Conservation (phyloP, 768 basidiomycete genomes). For the Leccinum arenicola region DNA sequence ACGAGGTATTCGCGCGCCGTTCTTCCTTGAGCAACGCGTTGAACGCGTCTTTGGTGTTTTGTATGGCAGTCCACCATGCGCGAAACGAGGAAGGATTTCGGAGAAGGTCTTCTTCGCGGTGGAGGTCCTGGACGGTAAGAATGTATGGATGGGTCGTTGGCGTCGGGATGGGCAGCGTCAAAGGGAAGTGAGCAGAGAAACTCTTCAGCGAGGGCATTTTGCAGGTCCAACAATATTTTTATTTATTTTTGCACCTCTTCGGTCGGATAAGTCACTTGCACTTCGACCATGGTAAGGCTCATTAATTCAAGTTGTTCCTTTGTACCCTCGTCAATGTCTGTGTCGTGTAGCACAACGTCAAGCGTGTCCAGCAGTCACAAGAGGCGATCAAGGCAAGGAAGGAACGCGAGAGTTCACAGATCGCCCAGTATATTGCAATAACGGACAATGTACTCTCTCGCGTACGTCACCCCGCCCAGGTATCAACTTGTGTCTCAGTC, state of each 20-base stretch:
- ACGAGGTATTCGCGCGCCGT: slow-evolving; percentile 39
- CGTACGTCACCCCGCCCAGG: slow-evolving; percentile 39
- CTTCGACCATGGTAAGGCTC: slow-evolving; percentile 19
- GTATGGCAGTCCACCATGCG: slow-evolving; percentile 90
- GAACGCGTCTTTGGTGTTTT: slow-evolving; percentile 67
- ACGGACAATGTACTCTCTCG: slow-evolving; percentile 60
- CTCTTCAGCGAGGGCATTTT: slow-evolving; percentile 61
- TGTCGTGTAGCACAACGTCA: slow-evolving; percentile 60
- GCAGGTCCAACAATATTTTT: slow-evolving; percentile 3
- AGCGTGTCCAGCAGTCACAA: slow-evolving; percentile 53
- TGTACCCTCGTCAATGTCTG: slow-evolving; percentile 1
- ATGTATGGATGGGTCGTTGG: slow-evolving; percentile 77
- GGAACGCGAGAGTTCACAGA: slow-evolving; percentile 69
- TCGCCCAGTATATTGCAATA: slow-evolving; percentile 71
- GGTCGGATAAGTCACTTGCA: no score
- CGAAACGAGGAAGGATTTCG: slow-evolving; percentile 89
- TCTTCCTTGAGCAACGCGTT: slow-evolving; percentile 56
- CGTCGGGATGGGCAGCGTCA: slow-evolving; percentile 82
- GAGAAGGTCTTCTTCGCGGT: slow-evolving; percentile 91
- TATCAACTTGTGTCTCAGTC: not conserved
- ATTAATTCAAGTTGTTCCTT: not conserved
- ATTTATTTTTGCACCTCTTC: slow-evolving; percentile 5
- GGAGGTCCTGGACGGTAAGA: slow-evolving; percentile 70
- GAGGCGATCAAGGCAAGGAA: slow-evolving; percentile 67
- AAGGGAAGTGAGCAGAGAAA: slow-evolving; percentile 64